Evolutionary conservation across 2,329 filamentous ascomycete species (phyloP).

Genomic region (Colletotrichum zoysiae): DNA sequence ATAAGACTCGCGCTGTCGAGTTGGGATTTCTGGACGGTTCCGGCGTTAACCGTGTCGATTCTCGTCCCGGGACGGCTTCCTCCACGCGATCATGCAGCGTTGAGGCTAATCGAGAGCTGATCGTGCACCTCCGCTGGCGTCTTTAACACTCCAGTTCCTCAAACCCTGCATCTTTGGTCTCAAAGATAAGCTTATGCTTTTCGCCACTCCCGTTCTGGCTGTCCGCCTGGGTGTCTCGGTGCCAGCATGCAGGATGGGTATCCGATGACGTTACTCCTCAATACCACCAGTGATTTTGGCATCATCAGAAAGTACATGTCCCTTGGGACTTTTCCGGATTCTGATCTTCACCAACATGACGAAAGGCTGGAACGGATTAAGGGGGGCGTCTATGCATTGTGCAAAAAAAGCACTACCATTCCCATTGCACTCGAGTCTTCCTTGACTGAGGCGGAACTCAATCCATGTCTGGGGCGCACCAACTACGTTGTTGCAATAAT

Average conservation of each 20-base stretch:
- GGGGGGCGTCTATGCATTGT: slow-evolving; percentile 48
- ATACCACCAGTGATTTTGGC: slow-evolving; percentile 46
- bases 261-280: slow-evolving; percentile 46
- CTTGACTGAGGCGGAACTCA: slow-evolving; percentile 59
- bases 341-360: slow-evolving; percentile 53
- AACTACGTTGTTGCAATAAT: slow-evolving; percentile 55
- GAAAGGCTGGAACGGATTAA: slow-evolving; percentile 43
- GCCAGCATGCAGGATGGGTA: slow-evolving; percentile 30
- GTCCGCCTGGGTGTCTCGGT: slow-evolving; percentile 62
- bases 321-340: slow-evolving; percentile 46
- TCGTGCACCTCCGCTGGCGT: slow-evolving; percentile 62
- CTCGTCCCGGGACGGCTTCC: too few species aligned
- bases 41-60: too few species aligned
- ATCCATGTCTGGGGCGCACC: too few species aligned
- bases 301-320: slow-evolving; percentile 51
- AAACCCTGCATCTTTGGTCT: slow-evolving; percentile 65
- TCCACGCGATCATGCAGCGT: neutral
- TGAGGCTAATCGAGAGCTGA: slow-evolving; percentile 53
- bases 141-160: slow-evolving; percentile 64
- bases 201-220: slow-evolving; percentile 59
- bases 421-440: slow-evolving; percentile 55
- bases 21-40: too few species aligned
- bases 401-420: slow-evolving; percentile 61
- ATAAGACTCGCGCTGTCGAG: too few species aligned
- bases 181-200: slow-evolving; percentile 54